These are phyloP conservation scores for Cornus controversa DNA, from an alignment of 148 eudicot genomes.

Conservation along the genomic window DNA sequence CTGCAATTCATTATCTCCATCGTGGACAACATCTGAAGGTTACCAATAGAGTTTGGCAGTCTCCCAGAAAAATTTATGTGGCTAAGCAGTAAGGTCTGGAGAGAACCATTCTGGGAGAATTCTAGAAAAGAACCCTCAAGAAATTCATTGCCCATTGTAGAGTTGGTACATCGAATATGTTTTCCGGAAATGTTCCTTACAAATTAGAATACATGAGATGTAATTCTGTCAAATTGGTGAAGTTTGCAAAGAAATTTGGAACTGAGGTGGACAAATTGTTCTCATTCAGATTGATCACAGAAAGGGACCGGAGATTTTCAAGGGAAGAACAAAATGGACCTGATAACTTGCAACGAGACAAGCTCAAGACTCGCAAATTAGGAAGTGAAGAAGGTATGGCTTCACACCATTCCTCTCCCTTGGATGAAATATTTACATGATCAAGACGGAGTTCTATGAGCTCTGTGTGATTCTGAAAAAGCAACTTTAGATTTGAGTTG, in stretches of 20 bases:
- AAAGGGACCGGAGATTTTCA: constrained; percentile 9
- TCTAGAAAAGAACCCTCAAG: constrained; percentile 23
- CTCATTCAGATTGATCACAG: constrained; percentile 4
- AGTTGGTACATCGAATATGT: constrained; percentile 16
- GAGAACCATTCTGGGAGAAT: constrained; percentile 5
- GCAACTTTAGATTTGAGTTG: background rate
- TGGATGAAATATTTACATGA: constrained; percentile 10
- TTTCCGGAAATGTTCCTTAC: constrained; percentile 12
- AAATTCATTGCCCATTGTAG: background rate
- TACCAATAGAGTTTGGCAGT: constrained; percentile 10
- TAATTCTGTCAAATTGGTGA: constrained; percentile 18
- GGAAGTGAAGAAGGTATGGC: constrained; percentile 19
- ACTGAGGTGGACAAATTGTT: constrained; percentile 11
- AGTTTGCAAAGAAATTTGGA: constrained; percentile 9
- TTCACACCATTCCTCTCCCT: constrained; percentile 9
- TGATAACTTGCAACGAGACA: constrained; percentile 12
- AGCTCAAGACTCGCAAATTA: constrained; percentile 21
- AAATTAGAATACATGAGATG: background rate
- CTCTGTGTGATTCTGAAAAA: constrained; percentile 17
- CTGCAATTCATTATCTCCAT: constrained; percentile 1
- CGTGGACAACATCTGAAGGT: background rate
- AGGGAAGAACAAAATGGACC: constrained; percentile 17
- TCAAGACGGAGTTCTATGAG: constrained; percentile 25
- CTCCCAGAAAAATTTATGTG: background rate
- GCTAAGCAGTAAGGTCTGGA: constrained; percentile 7